phyloP scores from a whole-genome alignment of 768 basidiomycete genomes.

The Boletus fagicola region DNA sequence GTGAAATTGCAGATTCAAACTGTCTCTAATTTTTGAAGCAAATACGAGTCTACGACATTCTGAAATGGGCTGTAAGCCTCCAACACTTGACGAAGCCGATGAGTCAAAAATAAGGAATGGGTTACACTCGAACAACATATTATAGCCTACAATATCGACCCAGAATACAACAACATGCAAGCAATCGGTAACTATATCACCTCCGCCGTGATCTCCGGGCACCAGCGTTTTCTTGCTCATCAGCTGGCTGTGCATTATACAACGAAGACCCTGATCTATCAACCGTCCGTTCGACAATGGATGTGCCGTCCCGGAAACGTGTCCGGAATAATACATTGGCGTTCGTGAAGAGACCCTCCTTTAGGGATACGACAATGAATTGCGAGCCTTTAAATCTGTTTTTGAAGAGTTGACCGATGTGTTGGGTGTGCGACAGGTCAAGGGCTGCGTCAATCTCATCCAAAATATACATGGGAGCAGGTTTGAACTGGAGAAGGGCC shows the following conservation, averaged over 20 bases:
- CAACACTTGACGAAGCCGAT: not conserved
- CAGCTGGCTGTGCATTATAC: conserved; percentile 27
- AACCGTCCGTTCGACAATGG: conserved; percentile 79
- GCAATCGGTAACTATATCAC: not conserved
- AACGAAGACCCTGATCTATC: conserved; percentile 56
- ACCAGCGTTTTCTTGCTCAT: conserved; percentile 10
- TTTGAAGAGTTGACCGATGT: conserved; percentile 97
- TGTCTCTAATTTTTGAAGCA: too few relatives aligned
- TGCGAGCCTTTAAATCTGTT: conserved; percentile 97
- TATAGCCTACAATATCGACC: conserved; percentile 15
- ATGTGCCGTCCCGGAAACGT: conserved; percentile 91
- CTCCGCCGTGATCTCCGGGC: conserved; percentile 23
- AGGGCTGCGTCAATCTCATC: conserved; percentile 99
- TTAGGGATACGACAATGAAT: conserved; percentile 96
- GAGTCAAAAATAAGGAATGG: not conserved
- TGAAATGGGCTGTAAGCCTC: too few relatives aligned
- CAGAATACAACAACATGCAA: conserved; percentile 1
- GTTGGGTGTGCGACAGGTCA: conserved; percentile 93
- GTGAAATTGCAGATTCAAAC: too few relatives aligned
- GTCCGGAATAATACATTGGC: conserved; percentile 95
- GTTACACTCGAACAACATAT: conserved; percentile 4
- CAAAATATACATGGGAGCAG: conserved; percentile 98
- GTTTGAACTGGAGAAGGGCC: conserved; percentile 98
- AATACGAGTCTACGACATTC: too few relatives aligned
- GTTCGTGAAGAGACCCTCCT: conserved; percentile 96